Conservation (phyloP, 1,139 yeast species). For the Protomyces gravidus region DNA sequence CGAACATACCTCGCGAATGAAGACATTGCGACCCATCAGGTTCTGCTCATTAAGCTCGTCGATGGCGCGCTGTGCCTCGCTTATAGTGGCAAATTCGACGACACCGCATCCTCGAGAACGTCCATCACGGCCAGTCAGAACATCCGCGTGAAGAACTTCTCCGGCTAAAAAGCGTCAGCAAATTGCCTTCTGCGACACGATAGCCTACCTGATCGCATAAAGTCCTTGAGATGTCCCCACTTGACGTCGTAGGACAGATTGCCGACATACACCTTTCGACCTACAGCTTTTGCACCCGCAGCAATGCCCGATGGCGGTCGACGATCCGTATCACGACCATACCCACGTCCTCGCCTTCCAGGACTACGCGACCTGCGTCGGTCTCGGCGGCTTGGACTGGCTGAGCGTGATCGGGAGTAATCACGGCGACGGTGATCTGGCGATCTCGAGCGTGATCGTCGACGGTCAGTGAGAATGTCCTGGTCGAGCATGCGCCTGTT, state of each 20-base stretch:
- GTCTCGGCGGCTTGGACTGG: conserved; percentile 10
- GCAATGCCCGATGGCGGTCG: conserved; percentile 1
- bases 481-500: conserved; percentile 1
- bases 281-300: conserved; percentile 36
- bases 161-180: conserved; percentile 47
- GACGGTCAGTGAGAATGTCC: neutral
- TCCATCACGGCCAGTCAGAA: conserved; percentile 75
- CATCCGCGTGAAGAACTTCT: conserved; percentile 76
- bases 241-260: conserved; percentile 57
- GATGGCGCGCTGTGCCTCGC: conserved; percentile 73
- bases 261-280: conserved; percentile 51
- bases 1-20: conserved; percentile 73
- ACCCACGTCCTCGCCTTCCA: conserved; percentile 7
- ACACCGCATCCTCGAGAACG: conserved; percentile 72
- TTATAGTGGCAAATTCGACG: conserved; percentile 70
- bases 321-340: neutral
- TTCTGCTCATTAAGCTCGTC: conserved; percentile 61
- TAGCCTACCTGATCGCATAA: conserved; percentile 50
- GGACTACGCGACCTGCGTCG: conserved; percentile 21
- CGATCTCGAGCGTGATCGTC: conserved; percentile 22
- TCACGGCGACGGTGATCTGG: conserved; percentile 11
- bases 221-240: conserved; percentile 61
- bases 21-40: conserved; percentile 74
- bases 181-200: no score
- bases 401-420: conserved; percentile 21